A percentile compares a stretch with the other conserved stretches of the same genome.
Conservation (phyloP, 2,329 filamentous ascomycete genomes). For the Teratosphaeria epicoccoides region DNA sequence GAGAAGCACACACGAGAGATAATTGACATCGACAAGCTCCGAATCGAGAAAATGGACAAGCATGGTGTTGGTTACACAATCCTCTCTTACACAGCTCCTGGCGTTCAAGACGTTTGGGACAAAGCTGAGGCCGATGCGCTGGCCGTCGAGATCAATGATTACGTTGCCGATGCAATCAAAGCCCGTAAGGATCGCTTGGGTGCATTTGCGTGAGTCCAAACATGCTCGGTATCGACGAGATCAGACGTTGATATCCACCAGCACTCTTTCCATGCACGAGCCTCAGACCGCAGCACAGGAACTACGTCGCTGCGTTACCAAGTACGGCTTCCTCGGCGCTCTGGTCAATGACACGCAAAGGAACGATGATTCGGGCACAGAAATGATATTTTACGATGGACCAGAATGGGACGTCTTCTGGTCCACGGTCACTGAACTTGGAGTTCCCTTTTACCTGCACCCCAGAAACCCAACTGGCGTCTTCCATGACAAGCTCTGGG, state of each 20-base stretch:
- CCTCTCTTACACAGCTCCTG: slow-evolving; percentile 39
- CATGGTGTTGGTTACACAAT: slow-evolving; percentile 40
- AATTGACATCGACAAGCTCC: slow-evolving; percentile 35
- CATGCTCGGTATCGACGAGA: not conserved
- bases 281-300: slow-evolving; percentile 16
- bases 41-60: slow-evolving; percentile 34
- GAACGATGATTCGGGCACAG: slow-evolving; percentile 14
- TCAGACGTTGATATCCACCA: not conserved
- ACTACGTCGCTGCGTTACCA: slow-evolving; percentile 13
- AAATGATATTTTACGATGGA: slow-evolving; percentile 14
- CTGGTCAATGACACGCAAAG: slow-evolving; percentile 12
- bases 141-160: slow-evolving; percentile 39
- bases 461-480: slow-evolving; percentile 27
- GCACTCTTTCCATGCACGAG: slow-evolving; percentile 16
- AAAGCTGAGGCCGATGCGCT: slow-evolving; percentile 33
- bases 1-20: slow-evolving; percentile 49
- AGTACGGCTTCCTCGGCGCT: slow-evolving; percentile 17
- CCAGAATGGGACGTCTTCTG: slow-evolving; percentile 14
- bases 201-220: slow-evolving; percentile 29
- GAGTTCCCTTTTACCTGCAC: slow-evolving; percentile 42
- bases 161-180: slow-evolving; percentile 35
- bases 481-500: slow-evolving; percentile 14
- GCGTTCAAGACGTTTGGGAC: slow-evolving; percentile 39
- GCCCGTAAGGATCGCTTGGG: slow-evolving; percentile 33
- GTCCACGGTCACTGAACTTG: slow-evolving; percentile 26